phyloP scores from a whole-genome alignment of 345 rosid species.

The Sonneratia caseolaris region DNA sequence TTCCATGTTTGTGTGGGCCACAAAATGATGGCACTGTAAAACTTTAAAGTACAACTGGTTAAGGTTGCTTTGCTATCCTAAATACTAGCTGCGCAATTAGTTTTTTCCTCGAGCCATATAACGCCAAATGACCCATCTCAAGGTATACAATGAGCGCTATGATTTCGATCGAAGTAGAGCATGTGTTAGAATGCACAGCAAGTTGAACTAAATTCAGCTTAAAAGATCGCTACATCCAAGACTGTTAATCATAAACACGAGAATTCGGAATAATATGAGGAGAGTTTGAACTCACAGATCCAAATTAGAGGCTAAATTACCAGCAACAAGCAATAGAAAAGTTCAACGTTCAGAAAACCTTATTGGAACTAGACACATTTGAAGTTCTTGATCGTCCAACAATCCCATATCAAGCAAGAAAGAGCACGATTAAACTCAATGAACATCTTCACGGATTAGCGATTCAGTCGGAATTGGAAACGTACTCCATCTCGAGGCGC shows the following conservation, averaged over 20 bases:
- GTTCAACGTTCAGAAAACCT: background rate
- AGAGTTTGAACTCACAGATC: background rate
- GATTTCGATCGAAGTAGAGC: too few relatives aligned
- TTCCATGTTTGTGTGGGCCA: too few relatives aligned
- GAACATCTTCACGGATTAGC: background rate
- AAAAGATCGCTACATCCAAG: too few relatives aligned
- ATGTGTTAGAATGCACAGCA: too few relatives aligned
- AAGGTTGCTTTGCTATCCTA: too few relatives aligned
- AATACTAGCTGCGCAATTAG: too few relatives aligned
- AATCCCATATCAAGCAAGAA: background rate
- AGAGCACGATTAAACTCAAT: background rate
- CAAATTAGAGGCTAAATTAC: background rate
- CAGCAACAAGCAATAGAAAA: background rate
- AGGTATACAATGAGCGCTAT: background rate
- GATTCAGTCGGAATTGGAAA: slow-evolving; percentile 8
- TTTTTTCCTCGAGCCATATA: too few relatives aligned
- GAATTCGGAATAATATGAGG: background rate
- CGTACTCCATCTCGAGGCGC: slow-evolving; percentile 57
- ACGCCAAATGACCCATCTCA: too few relatives aligned
- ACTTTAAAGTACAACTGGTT: too few relatives aligned
- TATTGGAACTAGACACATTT: background rate
- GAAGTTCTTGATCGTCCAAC: background rate
- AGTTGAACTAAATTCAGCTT: too few relatives aligned
- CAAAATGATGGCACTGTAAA: too few relatives aligned
- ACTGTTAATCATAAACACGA: too few relatives aligned